Base-by-base conservation (phyloP, 257 asterid species). In the Lycium ferocissimum region DNA sequence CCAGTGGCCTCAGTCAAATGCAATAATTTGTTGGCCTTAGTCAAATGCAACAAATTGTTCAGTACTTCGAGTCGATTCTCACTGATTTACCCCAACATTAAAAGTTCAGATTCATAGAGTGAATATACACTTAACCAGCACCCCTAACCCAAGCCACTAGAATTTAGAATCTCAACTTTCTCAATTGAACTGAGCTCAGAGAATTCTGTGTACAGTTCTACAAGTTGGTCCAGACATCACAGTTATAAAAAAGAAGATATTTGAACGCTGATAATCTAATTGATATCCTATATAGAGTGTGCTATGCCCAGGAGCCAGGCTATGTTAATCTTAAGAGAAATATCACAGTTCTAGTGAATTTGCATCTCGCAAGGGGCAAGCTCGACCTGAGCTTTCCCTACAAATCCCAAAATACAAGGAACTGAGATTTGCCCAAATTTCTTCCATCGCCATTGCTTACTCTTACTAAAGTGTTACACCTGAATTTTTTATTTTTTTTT, bases 51-150 rank as follows among this genome's bases (percentile, higher is more conserved):
- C 15, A 69, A 69, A 15, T 69, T 69, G 53, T 38, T 69, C 78
- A 38, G 38, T 37, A 38, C 53, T 69, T 22, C 38, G 78, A 38
- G 53, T 13, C 78, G 38, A 15, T 15, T 70, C 78, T 70, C 78
- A 70, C 78, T 70, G 78, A 70, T 70, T 38, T 15, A 70, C 33
- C 38, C 54, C 78, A 70, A 70, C 33, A 53, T 38, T 38, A 70
- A 70, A 69, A 69, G 76, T 22, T 69, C 26, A 37, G 43, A 37
- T 69, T 69, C 76, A 67, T 35, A 69, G 76, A 69, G 76, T 69
- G 51, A 37, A 37, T 37, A 37, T 67, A 35, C 51, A 37, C 35
- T 66, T 67, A 43, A 67, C 51, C 51, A 69, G 76, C 49, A 69
- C 51, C 76, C 37, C 51, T 69, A 37, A 69, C 76, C 51, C 51